Evolutionary conservation across 2,329 filamentous ascomycete genomes (phyloP), one percentile per base, ranked within the genome.

Genomic region (Corniculantispora saksenae): DNA sequence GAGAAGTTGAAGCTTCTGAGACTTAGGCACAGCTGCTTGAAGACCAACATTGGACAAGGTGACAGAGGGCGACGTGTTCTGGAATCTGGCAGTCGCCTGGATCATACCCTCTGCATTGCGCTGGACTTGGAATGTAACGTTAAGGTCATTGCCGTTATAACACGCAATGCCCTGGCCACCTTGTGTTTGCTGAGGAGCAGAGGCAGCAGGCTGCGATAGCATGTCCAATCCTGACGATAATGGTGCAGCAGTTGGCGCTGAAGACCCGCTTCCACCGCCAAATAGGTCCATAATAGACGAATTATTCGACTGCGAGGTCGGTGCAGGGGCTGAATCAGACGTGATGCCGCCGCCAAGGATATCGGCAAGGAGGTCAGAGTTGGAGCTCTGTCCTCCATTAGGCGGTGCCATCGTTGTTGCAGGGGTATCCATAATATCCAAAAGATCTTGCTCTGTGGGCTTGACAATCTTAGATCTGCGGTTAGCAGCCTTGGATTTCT

Each of bases 21-120:
- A 93, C 80, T 98, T 99, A 10, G 95, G 95, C 62, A 99, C 95
- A 1, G 95, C 95, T 51, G 94, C 95, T 77, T 99, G 95, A 69
- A 99, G 78, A 29, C 92, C 92, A 35, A 98, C 91, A 54, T 86
- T 87, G 19, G 89, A 89, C 57, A 98, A 82, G 17, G 82, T 80
- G 17, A 83, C 84, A 35, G 90, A 87, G 65, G 84, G 83, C 17
- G 89, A 90, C 0, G 80, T 86, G 77, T 98, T 98, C 47, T 86
- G 87, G 83, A 99, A 99, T 10, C 89, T 88, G 19, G 93, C 93
- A 58, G 90, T 83, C 8, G 97, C 89, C 74, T 97, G 93, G 23
- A 97, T 89, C 10, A 87, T 87, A 54, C 89, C 89, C 73, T 92
- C 91, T 3, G 90, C 84, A 69, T 91, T 95, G 53, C 95, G 87